Base-by-base conservation (phyloP, 2,329 filamentous ascomycete genomes). In the Alternaria hordeiaustralica region DNA sequence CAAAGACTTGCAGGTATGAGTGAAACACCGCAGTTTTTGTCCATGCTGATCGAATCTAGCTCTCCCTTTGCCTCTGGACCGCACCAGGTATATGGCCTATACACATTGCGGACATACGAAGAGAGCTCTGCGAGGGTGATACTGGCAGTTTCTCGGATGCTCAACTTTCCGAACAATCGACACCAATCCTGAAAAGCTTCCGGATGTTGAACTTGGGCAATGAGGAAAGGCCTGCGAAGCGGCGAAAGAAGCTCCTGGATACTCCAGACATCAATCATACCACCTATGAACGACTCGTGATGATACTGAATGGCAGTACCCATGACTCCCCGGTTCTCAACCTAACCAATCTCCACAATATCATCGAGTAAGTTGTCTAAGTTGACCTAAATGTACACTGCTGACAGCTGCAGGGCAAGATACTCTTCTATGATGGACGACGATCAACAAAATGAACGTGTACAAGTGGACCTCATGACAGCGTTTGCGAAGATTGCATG, bases 51-150 rank as follows among this genome's bases (percentile, higher is more conserved):
- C n/a, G 15, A 10, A 5, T 5, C 8, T 51, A 80, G 77, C 68
- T 77, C 54, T 70, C 75, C 5, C 63, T 80, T 13, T 79, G 76
- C 59, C 64, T 80, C 33, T 80, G 76, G 76, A 78, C 73, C 2
- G 60, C 63, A 7, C 69, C 71, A 13, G 72, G 67, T 49, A 44
- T 64, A 23, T 77, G 76, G 76, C 70, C 76, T 18, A 44, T 58
- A 13, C 66, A 71, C 15, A 63, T 78, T 9, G 58, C 67, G 21
- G 66, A 68, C 13, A 41, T 76, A 11, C 71, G 74, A 8, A 61
- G 64, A 41, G 65, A 65, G 13, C 65, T 80, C 11, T 73, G 66
- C 44, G 65, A 69, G 6, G 65, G 71, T 54, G 63, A 59, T 2
- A 58, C 62, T 9, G 47, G 50, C 30, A 65, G 58, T 26, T 79